Conservation (phyloP, 2,329 filamentous ascomycete genomes). For the Onygena corvina region DNA sequence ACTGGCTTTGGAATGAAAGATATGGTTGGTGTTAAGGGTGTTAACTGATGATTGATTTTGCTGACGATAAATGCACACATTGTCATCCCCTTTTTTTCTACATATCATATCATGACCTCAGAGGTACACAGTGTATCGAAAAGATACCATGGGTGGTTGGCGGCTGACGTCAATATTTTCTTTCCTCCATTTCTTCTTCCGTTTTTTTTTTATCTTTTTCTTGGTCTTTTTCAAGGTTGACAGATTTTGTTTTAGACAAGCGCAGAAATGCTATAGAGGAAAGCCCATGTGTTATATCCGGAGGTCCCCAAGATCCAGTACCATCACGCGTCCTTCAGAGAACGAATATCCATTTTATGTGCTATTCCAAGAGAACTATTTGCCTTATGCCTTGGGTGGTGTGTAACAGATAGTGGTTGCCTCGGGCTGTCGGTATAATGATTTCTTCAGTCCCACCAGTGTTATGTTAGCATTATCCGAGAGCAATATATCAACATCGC, state of each 20-base stretch:
- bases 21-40: constrained; percentile 38
- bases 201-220: not conserved
- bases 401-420: constrained; percentile 29
- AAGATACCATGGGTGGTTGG: not conserved
- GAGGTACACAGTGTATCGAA: not conserved
- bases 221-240: not conserved
- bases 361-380: not conserved
- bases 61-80: not conserved
- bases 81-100: not conserved
- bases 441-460: constrained; percentile 18
- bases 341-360: not conserved
- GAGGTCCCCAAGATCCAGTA: not conserved
- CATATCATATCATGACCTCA: not conserved
- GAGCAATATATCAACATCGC: no score
- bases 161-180: constrained; percentile 7
- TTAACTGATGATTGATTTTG: not conserved
- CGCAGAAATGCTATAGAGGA: constrained; percentile 4
- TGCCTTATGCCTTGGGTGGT: constrained; percentile 11
- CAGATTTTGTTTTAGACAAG: constrained; percentile 6
- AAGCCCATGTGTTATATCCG: constrained; percentile 4
- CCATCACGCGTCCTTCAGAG: not conserved
- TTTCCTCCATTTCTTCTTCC: constrained; percentile 7
- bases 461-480: constrained; percentile 7
- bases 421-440: constrained; percentile 26
- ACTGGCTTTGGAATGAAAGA: constrained; percentile 40